Percentiles rank a stretch among this genome's conserved stretches.
phyloP scores from a whole-genome alignment of 441 rosid species.

The Populus trichocarpa region DNA sequence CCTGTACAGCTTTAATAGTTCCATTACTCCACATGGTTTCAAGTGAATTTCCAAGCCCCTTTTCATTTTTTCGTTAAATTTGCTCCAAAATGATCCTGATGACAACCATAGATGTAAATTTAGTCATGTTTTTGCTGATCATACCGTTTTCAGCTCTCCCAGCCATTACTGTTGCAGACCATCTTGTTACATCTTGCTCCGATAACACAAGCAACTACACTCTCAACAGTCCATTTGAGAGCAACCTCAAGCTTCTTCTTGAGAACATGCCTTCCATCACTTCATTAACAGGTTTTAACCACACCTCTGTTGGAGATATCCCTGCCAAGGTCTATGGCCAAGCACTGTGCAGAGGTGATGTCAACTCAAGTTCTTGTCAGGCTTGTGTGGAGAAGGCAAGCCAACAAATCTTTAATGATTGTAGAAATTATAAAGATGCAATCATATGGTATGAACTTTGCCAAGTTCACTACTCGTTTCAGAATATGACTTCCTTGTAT shows the following conservation, averaged over 20 bases:
- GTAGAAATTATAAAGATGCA: neutral
- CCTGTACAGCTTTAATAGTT: neutral
- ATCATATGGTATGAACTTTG: conserved; percentile 31
- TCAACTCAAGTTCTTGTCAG: neutral
- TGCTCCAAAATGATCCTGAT: neutral
- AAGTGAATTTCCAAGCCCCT: neutral
- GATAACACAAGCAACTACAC: neutral
- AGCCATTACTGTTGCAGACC: neutral
- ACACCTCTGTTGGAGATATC: conserved; percentile 20
- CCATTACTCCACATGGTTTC: neutral
- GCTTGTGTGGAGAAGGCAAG: neutral
- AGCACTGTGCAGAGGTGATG: neutral
- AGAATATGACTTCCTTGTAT: neutral
- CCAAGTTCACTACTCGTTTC: conserved; percentile 29
- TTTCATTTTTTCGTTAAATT: neutral
- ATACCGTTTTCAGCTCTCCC: neutral
- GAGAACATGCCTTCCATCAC: conserved; percentile 13
- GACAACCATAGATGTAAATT: neutral
- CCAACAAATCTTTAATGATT: neutral
- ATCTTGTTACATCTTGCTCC: neutral
- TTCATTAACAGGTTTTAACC: conserved; percentile 21
- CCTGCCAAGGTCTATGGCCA: conserved; percentile 19
- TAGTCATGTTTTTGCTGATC: neutral
- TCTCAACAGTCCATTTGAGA: neutral
- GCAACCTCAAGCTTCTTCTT: conserved; percentile 18